Base-by-base conservation (phyloP, 2,329 filamentous ascomycete genomes). In the Stachybotrys echinatus region DNA sequence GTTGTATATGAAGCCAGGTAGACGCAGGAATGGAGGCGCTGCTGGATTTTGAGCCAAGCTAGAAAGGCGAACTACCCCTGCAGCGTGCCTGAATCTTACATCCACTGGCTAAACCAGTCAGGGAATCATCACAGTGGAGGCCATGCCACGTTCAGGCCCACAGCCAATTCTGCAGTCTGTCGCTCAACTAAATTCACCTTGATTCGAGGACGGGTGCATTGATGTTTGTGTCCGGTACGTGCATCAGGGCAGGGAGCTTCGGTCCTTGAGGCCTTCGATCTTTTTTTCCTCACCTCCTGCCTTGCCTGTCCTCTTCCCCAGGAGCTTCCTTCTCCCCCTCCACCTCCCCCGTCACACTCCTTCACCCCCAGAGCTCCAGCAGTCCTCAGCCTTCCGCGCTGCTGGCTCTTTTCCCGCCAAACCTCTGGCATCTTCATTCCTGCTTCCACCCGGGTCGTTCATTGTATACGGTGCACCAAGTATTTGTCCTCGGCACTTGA, bases 301-400 rank as follows among this genome's bases (percentile, higher is more conserved):
- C 39, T n/a, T 42, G 10, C 39, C 39, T 42, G 18, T n/a, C 19
- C 22, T 40, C 10, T 18, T n/a, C 18, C 8, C 12, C 18, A 40
- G 19, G 38, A 20, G 38, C 19, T 40, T 40, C 18, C 38, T 8
- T 7, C 38, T 40, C n/a, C 38, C 19, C 38, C 38, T 20, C 38
- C 38, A 18, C 38, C 38, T 31, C 44, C 23, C 12, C 23, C 44
- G 20, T 18, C 22, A 12, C 42, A 14, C 42, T 44, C 42, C 42
- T 44, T 44, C 23, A 18, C 27, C 18, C 44, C 18, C 10, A 5
- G 27, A 46, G 44, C 27, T 46, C 27, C 23, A 46, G 44, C 44
- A 46, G 44, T 19, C 23, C 44, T 34, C 44, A 46, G 44, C 23
- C n/a, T 46, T 46, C 44, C 44, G 14, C 44, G 44, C 44, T 46